A percentile compares a stretch with the other conserved stretches of the same genome.
Evolutionary conservation across 2,329 filamentous ascomycete genomes (phyloP).

Genomic region (Botrytis medusae): DNA sequence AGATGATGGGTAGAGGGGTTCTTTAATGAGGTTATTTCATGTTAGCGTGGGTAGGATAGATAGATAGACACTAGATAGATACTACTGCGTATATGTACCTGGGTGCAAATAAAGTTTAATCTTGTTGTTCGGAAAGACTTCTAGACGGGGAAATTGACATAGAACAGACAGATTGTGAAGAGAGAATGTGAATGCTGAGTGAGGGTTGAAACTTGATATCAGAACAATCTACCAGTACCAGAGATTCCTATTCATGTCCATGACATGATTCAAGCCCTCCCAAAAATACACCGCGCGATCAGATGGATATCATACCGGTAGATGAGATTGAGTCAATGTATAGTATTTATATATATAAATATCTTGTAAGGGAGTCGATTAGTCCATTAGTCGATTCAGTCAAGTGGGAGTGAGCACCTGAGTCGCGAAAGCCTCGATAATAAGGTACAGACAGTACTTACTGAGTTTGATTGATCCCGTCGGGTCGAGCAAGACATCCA

Average conservation of each 20-base stretch:
- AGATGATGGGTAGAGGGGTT: not conserved
- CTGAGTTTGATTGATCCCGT: not conserved
- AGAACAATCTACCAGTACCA: not conserved
- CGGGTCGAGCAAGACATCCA: slow-evolving; percentile 11
- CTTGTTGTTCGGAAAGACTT: not conserved
- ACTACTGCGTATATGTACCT: not conserved
- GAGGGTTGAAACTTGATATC: not conserved
- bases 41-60: not conserved
- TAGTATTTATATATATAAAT: not conserved
- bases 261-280: not conserved
- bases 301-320: not conserved
- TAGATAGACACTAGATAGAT: not conserved
- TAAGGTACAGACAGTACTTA: not conserved
- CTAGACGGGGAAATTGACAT: not conserved
- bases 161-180: not conserved
- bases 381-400: not conserved
- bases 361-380: not conserved
- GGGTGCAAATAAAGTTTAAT: not conserved
- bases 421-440: not conserved
- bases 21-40: slow-evolving; percentile 2
- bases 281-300: not conserved
- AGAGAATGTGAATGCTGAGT: not conserved
- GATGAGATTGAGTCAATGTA: not conserved
- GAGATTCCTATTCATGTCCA: not conserved
- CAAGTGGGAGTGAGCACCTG: not conserved